phyloP scores from a whole-genome alignment of 2,329 filamentous ascomycete genomes.

The Escovopsis weberi region DNA sequence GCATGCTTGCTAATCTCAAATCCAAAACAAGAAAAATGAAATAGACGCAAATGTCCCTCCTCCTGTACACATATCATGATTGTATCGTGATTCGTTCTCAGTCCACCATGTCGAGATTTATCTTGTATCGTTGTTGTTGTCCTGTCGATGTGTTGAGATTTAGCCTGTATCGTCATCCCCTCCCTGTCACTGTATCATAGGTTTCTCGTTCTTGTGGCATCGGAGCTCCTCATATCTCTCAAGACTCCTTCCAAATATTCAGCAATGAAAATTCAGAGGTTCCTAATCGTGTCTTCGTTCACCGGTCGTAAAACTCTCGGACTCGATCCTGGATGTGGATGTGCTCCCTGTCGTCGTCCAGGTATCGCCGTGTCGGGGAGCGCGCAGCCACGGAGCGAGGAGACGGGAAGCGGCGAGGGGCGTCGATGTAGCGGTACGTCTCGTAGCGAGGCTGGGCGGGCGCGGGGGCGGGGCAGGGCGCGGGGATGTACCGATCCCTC shows the following conservation, averaged over 20 bases:
- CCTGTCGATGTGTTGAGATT: too few species aligned
- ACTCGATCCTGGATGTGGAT: conserved; percentile 12
- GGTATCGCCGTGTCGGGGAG: conserved; percentile 19
- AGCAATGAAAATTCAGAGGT: too few species aligned
- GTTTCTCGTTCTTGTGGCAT: too few species aligned
- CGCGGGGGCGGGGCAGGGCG: conserved; percentile 26
- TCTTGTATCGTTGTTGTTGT: too few species aligned
- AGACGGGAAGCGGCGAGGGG: conserved; percentile 20
- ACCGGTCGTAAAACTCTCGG: conserved; percentile 3
- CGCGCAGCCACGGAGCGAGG: conserved; percentile 2
- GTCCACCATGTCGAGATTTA: too few species aligned
- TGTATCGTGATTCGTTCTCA: too few species aligned
- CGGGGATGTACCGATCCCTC: conserved; percentile 31
- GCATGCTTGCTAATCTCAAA: conserved; percentile 17
- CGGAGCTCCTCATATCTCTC: too few species aligned
- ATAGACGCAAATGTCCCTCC: conserved; percentile 5
- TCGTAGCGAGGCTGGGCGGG: conserved; percentile 27
- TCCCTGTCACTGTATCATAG: too few species aligned
- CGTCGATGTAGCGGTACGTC: conserved; percentile 39
- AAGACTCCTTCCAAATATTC: too few species aligned
- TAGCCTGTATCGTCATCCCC: too few species aligned
- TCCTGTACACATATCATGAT: conserved; percentile 1
- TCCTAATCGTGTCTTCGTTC: neutral
- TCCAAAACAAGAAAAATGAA: conserved; percentile 3
- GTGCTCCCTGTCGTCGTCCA: conserved; percentile 10